Evolutionary conservation across 2,329 filamentous ascomycete species (phyloP).

Genomic region (Penicillium thymicola): DNA sequence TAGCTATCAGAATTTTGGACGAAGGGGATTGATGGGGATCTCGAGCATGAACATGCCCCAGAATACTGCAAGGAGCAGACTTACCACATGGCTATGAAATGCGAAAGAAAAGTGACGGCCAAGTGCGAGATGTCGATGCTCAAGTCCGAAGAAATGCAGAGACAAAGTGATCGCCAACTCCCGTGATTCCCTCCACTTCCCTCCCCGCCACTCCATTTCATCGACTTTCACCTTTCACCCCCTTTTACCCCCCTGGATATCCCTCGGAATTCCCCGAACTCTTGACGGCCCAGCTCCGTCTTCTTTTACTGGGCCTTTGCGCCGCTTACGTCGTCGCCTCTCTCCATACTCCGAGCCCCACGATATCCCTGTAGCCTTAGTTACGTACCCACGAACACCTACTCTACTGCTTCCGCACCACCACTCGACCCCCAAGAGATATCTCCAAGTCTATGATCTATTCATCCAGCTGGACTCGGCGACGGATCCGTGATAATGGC

Average conservation of each 20-base stretch:
- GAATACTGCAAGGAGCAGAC: slow-evolving; percentile 1
- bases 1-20: slow-evolving; percentile 8
- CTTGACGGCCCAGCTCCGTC: slow-evolving; percentile 1
- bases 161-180: slow-evolving; percentile 24
- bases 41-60: not conserved
- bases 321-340: slow-evolving; percentile 6
- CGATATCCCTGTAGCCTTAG: slow-evolving; percentile 10
- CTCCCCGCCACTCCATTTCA: slow-evolving; percentile 25
- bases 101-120: not conserved
- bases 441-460: slow-evolving; percentile 30
- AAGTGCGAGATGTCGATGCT: slow-evolving; percentile 1
- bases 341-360: slow-evolving; percentile 3
- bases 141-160: slow-evolving; percentile 11
- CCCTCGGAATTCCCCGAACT: not conserved
- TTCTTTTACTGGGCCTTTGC: slow-evolving; percentile 9
- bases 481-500: slow-evolving; percentile 27
- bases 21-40: not conserved
- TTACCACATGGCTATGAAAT: slow-evolving; percentile 29
- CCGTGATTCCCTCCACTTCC: slow-evolving; percentile 27
- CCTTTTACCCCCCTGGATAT: slow-evolving; percentile 5
- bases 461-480: slow-evolving; percentile 18
- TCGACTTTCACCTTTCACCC: slow-evolving; percentile 8
- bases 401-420: not conserved
- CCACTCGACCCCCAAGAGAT: slow-evolving; percentile 3
- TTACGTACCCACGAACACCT: slow-evolving; percentile 6